Conservation (phyloP, 495 filamentous ascomycete species). For the Echria macrotheca region DNA sequence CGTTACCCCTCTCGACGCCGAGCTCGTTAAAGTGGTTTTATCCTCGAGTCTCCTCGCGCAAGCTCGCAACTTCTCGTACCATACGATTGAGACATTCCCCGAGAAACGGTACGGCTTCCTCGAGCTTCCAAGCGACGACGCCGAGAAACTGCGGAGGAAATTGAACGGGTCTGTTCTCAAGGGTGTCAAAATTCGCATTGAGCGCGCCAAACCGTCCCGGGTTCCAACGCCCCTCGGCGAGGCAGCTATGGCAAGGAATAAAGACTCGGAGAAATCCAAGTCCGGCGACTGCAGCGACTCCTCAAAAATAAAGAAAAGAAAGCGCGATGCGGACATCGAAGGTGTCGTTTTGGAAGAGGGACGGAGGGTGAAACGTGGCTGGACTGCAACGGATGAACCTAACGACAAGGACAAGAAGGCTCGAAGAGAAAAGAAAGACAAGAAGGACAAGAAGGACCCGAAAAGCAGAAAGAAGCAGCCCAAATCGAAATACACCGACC, state of each 20-base stretch:
- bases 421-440: conserved; percentile 40
- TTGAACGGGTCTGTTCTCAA: conserved; percentile 84
- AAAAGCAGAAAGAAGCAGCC: conserved; percentile 50
- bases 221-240: conserved; percentile 31
- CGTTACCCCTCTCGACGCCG: conserved; percentile 74
- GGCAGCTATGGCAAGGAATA: conserved; percentile 32
- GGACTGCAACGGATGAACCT: conserved; percentile 64
- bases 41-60: conserved; percentile 58
- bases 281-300: conserved; percentile 28
- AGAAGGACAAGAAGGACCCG: conserved; percentile 47
- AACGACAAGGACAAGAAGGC: conserved; percentile 46
- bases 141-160: conserved; percentile 84
- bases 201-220: conserved; percentile 59
- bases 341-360: conserved; percentile 68
- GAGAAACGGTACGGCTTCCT: conserved; percentile 87
- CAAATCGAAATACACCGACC: conserved; percentile 72
- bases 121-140: conserved; percentile 72
- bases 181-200: conserved; percentile 77
- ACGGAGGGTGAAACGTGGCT: conserved; percentile 81
- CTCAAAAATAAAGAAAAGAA: conserved; percentile 61
- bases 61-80: conserved; percentile 77
- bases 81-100: conserved; percentile 76
- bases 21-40: conserved; percentile 63
- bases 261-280: conserved; percentile 28
- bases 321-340: conserved; percentile 56